These are phyloP conservation scores for Takashimella tepidaria DNA, from an alignment of 1,284 basidiomycete genomes.

Conservation along the genomic window DNA sequence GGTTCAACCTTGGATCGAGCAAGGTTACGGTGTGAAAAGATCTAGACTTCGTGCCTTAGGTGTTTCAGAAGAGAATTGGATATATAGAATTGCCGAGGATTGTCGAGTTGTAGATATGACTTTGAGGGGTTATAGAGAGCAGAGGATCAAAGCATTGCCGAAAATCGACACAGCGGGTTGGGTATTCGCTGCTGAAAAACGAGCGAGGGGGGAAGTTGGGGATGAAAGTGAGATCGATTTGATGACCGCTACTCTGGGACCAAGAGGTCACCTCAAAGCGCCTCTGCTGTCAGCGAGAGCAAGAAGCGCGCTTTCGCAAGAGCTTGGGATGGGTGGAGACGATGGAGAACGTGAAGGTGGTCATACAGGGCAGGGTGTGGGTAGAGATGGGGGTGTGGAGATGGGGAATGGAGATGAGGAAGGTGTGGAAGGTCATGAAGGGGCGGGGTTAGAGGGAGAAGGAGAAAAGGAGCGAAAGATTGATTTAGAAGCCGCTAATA, in stretches of 20 bases:
- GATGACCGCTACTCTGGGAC: not conserved
- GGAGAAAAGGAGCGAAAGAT: not conserved
- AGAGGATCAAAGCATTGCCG: conserved; percentile 53
- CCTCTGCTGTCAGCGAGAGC: not conserved
- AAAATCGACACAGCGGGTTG: conserved; percentile 33
- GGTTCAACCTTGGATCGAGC: conserved; percentile 76
- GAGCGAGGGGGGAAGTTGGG: conserved; percentile 4
- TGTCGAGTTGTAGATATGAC: conserved; percentile 60
- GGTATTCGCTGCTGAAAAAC: conserved; percentile 29
- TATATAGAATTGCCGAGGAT: conserved; percentile 66
- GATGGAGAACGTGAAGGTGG: not conserved
- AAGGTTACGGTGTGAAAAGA: conserved; percentile 62
- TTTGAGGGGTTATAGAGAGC: conserved; percentile 59
- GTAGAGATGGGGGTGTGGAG: conserved; percentile 5
- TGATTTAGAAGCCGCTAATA: conserved; percentile 10
- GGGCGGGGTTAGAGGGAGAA: conserved; percentile 1
- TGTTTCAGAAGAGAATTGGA: conserved; percentile 82
- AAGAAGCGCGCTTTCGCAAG: conserved; percentile 13
- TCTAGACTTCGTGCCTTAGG: conserved; percentile 55
- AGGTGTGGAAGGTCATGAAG: conserved; percentile 3
- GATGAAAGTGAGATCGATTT: conserved; percentile 2
- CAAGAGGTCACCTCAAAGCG: not conserved
- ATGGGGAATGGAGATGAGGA: conserved; percentile 4
- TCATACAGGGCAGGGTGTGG: not conserved
- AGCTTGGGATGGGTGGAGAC: conserved; percentile 12